Evolutionary conservation across 2,329 filamentous ascomycete species (phyloP), one percentile per base, ranked within the genome.

Genomic region (Epichloe amarillans): DNA sequence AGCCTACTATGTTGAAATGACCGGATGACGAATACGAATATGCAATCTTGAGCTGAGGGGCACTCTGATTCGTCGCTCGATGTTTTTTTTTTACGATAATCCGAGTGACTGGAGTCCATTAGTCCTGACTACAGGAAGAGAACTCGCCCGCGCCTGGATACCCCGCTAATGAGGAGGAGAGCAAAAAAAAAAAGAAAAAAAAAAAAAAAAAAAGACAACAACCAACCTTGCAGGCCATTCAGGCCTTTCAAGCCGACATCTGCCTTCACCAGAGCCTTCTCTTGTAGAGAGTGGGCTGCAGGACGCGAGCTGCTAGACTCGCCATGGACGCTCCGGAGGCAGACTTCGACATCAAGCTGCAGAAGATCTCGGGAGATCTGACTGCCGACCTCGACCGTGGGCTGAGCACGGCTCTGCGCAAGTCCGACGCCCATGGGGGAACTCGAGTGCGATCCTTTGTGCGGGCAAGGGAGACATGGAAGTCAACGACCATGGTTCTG

Each of bases 291-390:
- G 2, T 5, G 12, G 15, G 26, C 15, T 44, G 8, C 15, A 6
- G n/a, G 41, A 23, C 14, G 6, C 17, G 10, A 23, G 39, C 26
- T 30, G 11, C 30, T 4, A 10, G 23, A 7, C 7, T n/a, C 30
- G 30, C 8, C 5, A 83, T 84, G 80, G 81, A 85, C 56, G 77
- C 72, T 17, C 64, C 73, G 36, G 80, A 83, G 42, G 71, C 75
- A 33, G 82, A 84, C 47, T 63, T 72, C 51, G 82, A 84, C 57
- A 69, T 82, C 50, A 76, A 80, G 62, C 73, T 84, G 50, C 79
- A 83, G 56, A 79, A 76, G 58, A 69, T 75, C 50, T 82, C 82
- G 2, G 68, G 66, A 8, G 78, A 82, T 52, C 70, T 84, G 52
- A 71, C 84, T 17, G 66, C 67, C 47, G 78, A 83, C 55, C 75